Conservation (phyloP, 2,329 filamentous ascomycete genomes). For the Penicillium sp. region DNA sequence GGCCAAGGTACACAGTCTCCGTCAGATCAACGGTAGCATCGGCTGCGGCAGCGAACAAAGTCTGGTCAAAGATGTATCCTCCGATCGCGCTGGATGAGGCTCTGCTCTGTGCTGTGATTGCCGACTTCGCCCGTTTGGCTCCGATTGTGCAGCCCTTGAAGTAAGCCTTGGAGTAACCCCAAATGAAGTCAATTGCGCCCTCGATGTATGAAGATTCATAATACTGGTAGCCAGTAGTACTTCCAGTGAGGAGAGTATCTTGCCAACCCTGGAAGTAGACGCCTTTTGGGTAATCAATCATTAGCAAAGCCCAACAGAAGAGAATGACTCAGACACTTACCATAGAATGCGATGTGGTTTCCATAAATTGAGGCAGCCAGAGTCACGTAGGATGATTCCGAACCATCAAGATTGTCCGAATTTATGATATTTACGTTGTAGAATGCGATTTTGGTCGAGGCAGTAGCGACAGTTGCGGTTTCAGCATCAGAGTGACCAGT, state of each 20-base stretch:
- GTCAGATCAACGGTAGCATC: constrained; percentile 21
- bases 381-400: constrained; percentile 18
- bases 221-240: constrained; percentile 45
- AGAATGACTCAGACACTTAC: constrained; percentile 32
- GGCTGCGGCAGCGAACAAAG: constrained; percentile 25
- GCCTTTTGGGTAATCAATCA: constrained; percentile 9
- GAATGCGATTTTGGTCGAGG: constrained; percentile 20
- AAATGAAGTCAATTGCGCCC: constrained; percentile 55
- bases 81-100: constrained; percentile 18
- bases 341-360: constrained; percentile 46
- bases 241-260: constrained; percentile 51
- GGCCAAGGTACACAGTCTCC: constrained; percentile 17
- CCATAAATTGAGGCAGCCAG: constrained; percentile 14
- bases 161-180: constrained; percentile 28
- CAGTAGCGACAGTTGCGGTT: constrained; percentile 22
- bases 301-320: neutral
- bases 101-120: constrained; percentile 20
- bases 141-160: constrained; percentile 32
- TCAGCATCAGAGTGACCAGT: constrained; percentile 26
- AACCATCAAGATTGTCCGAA: constrained; percentile 29
- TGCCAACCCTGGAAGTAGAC: constrained; percentile 43
- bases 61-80: constrained; percentile 28
- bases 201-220: constrained; percentile 48
- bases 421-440: constrained; percentile 20
- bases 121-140: constrained; percentile 26